These are phyloP conservation scores for Ampelocalamus luodianensis DNA, from an alignment of 176 grass and related monocot species.

Conservation along the genomic window DNA sequence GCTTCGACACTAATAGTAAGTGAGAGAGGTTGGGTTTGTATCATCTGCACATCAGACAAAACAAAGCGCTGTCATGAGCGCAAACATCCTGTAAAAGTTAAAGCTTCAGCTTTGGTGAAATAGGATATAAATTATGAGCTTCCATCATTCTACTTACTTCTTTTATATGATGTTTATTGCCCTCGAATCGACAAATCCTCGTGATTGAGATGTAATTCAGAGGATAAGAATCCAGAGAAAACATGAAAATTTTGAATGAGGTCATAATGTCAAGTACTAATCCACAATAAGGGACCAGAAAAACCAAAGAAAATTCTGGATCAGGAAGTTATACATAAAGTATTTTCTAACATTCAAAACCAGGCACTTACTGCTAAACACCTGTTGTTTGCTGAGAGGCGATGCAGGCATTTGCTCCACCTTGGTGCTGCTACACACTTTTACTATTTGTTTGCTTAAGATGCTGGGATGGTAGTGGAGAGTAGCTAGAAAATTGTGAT, in stretches of 20 bases:
- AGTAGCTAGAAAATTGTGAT: not conserved
- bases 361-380: not conserved
- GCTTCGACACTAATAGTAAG: not conserved
- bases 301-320: not conserved
- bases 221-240: not conserved
- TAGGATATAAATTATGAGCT: not conserved
- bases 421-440: not conserved
- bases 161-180: not conserved
- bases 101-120: not conserved
- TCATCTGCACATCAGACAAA: not conserved
- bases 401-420: constrained; percentile 2
- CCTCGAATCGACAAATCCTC: not conserved
- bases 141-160: not conserved
- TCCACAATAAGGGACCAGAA: not conserved
- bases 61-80: not conserved
- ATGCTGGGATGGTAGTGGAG: not conserved
- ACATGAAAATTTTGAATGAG: not conserved
- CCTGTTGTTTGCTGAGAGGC: constrained; percentile 9
- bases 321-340: not conserved
- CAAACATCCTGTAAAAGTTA: not conserved
- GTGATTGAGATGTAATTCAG: not conserved
- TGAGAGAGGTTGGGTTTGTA: not conserved
- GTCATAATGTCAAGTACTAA: not conserved
- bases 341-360: constrained; percentile 12
- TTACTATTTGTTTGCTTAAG: not conserved